phyloP scores from a whole-genome alignment of 129 eudicot species.

The Mikania micrantha region DNA sequence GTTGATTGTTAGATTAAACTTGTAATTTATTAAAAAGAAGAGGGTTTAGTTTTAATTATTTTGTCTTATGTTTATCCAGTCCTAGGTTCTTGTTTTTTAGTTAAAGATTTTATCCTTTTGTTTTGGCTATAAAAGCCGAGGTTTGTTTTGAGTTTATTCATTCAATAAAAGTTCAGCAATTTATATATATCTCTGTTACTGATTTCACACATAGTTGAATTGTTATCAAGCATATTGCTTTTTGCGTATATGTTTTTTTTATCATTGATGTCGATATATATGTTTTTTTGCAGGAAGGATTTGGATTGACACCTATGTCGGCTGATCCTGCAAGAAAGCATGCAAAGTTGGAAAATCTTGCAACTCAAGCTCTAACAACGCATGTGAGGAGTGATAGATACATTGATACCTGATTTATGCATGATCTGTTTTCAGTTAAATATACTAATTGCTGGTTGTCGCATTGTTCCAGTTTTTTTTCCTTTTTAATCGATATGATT shows the following conservation, averaged over 20 bases:
- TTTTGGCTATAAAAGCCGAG: no score
- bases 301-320: slow-evolving; percentile 25
- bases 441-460: neutral
- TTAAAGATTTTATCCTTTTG: no score
- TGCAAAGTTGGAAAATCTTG: slow-evolving; percentile 26
- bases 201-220: no score
- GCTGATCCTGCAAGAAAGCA: slow-evolving; percentile 29
- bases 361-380: slow-evolving; percentile 22
- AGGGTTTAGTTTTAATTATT: no score
- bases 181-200: no score
- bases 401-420: neutral
- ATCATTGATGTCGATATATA: neutral
- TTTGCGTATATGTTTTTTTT: neutral
- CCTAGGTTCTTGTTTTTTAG: no score
- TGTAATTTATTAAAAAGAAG: no score
- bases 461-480: neutral
- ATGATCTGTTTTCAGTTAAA: neutral
- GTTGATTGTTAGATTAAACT: no score
- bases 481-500: neutral
- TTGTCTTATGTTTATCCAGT: no score
- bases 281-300: slow-evolving; percentile 23
- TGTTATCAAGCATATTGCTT: neutral
- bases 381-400: slow-evolving; percentile 13
- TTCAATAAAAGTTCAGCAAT: no score
- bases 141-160: no score